Conservation (phyloP, 1,284 basidiomycete species). For the Ganoderma resinaceum region DNA sequence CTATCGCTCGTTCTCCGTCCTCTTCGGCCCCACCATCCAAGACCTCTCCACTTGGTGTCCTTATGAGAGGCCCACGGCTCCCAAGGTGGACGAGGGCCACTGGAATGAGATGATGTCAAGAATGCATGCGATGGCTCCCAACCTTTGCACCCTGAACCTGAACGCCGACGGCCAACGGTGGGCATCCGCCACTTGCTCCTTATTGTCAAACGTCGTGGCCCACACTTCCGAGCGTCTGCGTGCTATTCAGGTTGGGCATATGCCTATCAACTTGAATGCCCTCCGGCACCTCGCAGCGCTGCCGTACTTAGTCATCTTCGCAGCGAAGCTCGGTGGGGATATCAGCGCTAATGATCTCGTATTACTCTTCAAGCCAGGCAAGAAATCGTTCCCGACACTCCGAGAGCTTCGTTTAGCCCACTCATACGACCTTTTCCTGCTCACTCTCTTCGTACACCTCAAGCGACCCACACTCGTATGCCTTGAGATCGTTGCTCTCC, state of each 20-base stretch:
- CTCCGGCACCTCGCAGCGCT: background rate
- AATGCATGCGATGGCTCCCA: background rate
- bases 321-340: background rate
- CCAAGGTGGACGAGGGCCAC: background rate
- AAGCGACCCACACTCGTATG: background rate
- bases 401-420: background rate
- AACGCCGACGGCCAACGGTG: background rate
- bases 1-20: constrained; percentile 8
- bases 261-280: background rate
- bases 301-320: background rate
- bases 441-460: background rate
- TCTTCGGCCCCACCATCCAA: constrained; percentile 9
- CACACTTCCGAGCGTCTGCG: background rate
- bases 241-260: background rate
- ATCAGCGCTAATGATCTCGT: background rate
- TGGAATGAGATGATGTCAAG: background rate
- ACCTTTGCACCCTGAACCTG: background rate
- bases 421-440: background rate
- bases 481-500: background rate
- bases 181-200: background rate
- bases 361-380: background rate
- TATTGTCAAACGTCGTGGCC: background rate
- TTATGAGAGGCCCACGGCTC: background rate
- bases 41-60: background rate
- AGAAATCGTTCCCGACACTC: background rate